Base-by-base conservation (phyloP, 805 yeast species). In the Hanseniaspora mollemarum region DNA sequence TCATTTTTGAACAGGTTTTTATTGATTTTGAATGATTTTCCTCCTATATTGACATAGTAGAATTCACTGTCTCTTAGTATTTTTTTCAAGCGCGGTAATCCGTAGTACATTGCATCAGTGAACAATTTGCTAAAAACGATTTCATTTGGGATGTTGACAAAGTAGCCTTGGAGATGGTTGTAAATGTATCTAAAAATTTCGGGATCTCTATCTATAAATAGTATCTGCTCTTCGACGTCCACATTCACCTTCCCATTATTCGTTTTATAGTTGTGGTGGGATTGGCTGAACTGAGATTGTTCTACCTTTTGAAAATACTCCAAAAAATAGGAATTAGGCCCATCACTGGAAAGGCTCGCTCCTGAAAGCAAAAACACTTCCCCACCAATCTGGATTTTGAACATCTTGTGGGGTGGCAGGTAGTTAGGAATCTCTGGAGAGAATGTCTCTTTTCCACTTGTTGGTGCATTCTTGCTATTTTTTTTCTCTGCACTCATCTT, bases 261-360 rank as follows among this genome's bases (percentile, higher is more conserved):
- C 15, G 21, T 31, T 13, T 5, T 9, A 8, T 38, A 28, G n/a
- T 19, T 21, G 18, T 24, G 10, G n/a, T 25, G 31, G 12, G 7
- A 25, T 16, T 29, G 21, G 15, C 12, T 24, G 2, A 26, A 21
- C 13, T 42, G 26, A 12, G 33, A 73, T 2, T 58, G 58, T 22
- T 59, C 68, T 6, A 64, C 63, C 19, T 67, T 59, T 4, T 59
- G 57, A 62, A 87, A 87, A 66, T 70, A 85, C 25, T 73, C 70
- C 2, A 96, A 86, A 68, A 87, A 88, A 62, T 83, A 87, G 4
- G 94, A 84, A 18, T 40, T 35, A 0, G 96, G 96, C 0, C 81
- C 81, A 65, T 87, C 96, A 1, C 83, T 83, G 24, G 87, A 81
- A 35, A 87, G 65, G 1, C 95, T 85, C 0, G 92, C 88, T 0